Conservation (phyloP, 345 rosid species). For the Turritis glabra region DNA sequence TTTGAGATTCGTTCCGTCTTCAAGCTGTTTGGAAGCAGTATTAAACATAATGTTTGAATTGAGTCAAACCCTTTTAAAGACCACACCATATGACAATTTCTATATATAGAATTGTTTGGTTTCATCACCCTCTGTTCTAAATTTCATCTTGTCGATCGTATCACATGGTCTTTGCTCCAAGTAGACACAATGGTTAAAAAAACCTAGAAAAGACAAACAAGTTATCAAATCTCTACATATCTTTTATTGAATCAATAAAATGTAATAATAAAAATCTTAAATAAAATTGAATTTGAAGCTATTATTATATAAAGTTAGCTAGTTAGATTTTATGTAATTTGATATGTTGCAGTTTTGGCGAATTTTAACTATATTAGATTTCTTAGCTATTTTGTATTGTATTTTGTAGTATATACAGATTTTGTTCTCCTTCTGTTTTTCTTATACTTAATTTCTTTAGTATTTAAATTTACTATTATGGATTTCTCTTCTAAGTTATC, state of each 20-base stretch:
- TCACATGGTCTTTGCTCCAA: constrained; percentile 5
- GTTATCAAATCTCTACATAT: background rate
- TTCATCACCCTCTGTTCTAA: constrained; percentile 9
- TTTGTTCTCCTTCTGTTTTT: background rate
- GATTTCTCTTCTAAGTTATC: no score
- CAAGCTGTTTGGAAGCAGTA: constrained; percentile 26
- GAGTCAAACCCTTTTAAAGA: constrained; percentile 20
- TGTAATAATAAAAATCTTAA: background rate
- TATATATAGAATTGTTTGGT: constrained; percentile 18
- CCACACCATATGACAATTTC: background rate
- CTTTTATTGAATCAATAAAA: no score
- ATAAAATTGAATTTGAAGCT: background rate
- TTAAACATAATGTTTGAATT: constrained; percentile 11
- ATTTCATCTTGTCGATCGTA: constrained; percentile 4
- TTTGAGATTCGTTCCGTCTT: constrained; percentile 29
- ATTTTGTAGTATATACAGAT: background rate
- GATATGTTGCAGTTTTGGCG: background rate
- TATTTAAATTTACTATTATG: no score
- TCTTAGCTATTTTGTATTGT: background rate
- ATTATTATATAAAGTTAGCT: background rate
- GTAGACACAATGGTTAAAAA: no score
- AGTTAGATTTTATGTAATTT: background rate
- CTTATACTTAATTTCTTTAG: no score
- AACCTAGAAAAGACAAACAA: background rate
- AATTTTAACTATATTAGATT: background rate